Evolutionary conservation across 495 filamentous ascomycete genomes (phyloP), one percentile per base, ranked within the genome.

Genomic region (Glarea lozoyensis): DNA sequence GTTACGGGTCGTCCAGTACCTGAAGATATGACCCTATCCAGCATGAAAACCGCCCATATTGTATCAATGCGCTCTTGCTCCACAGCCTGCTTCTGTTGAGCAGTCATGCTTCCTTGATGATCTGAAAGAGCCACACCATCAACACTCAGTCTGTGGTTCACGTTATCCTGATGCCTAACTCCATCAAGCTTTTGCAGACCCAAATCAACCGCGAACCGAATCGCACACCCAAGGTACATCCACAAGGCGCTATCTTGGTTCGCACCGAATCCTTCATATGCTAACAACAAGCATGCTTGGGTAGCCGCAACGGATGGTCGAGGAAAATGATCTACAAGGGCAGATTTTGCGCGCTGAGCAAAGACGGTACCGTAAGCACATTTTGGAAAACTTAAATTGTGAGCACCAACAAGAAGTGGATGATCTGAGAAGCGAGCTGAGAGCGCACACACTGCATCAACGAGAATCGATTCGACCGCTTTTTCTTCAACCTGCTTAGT

Each of bases 211-310:
- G 83, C 84, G 84, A 93, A 88, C 19, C 86, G 74, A 49, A 93
- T 90, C 0, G 85, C 79, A 44, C 86, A 79, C 0, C 86, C 86
- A 12, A 90, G 64, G 50, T 88, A 89, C 85, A 89, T 90, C 86
- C 86, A 93, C 13, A 93, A 64, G 2, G 85, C 84, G 58, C 86
- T 90, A 54, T 90, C 86, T 47, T 84, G 82, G 50, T 86, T 86
- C 16, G 82, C 80, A 10, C 86, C 86, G 46, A 93, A 93, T 31
- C 85, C 80, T 48, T 88, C 82, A 58, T 93, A 93, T 0, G 86
- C 86, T 58, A 93, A 72, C 32, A 93, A 60, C 21, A 93, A 61
- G 35, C 79, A 86, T 5, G 86, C 84, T 50, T 90, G 86, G 3
- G 88, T 82, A 32, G 81, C 84, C 34, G 80, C 77, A 16, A 93